Evolutionary conservation across 1,284 basidiomycete species (phyloP), one percentile per base, ranked within the genome.

Genomic region (Laetiporus sulphureus): DNA sequence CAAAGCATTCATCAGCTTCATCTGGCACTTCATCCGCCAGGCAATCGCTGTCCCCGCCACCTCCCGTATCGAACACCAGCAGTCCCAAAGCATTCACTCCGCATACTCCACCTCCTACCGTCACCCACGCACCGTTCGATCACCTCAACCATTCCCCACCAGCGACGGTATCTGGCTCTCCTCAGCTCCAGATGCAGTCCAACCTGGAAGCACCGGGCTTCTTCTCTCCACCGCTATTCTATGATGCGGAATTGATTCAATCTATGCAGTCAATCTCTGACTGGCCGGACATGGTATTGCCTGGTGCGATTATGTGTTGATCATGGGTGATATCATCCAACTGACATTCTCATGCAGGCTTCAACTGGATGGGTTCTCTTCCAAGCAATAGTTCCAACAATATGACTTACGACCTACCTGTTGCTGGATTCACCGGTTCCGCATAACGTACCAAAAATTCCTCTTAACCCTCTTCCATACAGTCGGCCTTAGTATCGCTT

Each of bases 191-290:
- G 15, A 13, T 42, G 34, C 51, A 44, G 16, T 41, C 49, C 40
- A 51, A 53, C 15, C 46, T 60, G 46, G 57, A 56, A 32, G 54
- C 59, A n/a, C 50, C 61, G 8, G 70, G 73, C 11, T 68, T 73
- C 45, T 75, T 76, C 62, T 66, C 71, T 24, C 66, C 75, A 1
- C 67, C 73, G 5, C 60, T 81, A 44, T 69, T 72, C 3, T 77
- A 77, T 48, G 78, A 83, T 47, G 61, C 65, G 8, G 77, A 79
- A 36, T 67, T 83, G 24, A 50, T 83, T 50, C 71, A 77, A 43
- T 76, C 75, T 13, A 75, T 82, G 59, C 75, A 78, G 48, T 69
- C 72, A 18, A 52, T 81, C 51, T 63, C 70, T 2, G 69, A 78
- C 1, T 81, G 76, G 75, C 68, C 71, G 32, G 72, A 75, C 48